Evolutionary conservation across 768 basidiomycete genomes (phyloP).

Genomic region (Kwoniella pini): DNA sequence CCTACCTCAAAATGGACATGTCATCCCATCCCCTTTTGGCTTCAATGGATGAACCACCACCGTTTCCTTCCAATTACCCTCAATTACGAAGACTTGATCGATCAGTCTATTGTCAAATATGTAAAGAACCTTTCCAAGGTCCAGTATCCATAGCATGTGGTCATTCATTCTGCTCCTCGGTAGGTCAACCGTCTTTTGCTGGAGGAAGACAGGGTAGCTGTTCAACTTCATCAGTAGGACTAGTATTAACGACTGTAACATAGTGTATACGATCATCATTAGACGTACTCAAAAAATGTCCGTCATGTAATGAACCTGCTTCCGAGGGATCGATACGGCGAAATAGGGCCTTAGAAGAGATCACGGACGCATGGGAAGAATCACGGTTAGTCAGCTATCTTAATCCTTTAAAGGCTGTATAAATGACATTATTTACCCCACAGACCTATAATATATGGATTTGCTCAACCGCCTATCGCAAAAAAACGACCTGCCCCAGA

Average conservation of each 20-base stretch:
- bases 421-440: background rate
- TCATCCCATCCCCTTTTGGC: slow-evolving; percentile 38
- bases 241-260: too few relatives aligned
- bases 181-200: slow-evolving; percentile 44
- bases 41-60: slow-evolving; percentile 63
- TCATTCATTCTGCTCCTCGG: slow-evolving; percentile 69
- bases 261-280: slow-evolving; percentile 73
- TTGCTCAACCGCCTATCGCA: slow-evolving; percentile 7
- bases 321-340: slow-evolving; percentile 68
- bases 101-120: slow-evolving; percentile 72
- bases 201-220: too few relatives aligned
- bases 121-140: slow-evolving; percentile 69
- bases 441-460: slow-evolving; percentile 25
- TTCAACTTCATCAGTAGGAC: too few relatives aligned
- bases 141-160: slow-evolving; percentile 75
- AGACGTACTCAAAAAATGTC: slow-evolving; percentile 67
- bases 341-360: slow-evolving; percentile 71
- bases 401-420: background rate
- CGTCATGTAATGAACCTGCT: slow-evolving; percentile 65
- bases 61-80: slow-evolving; percentile 63
- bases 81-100: slow-evolving; percentile 67
- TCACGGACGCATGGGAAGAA: slow-evolving; percentile 68
- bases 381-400: slow-evolving; percentile 61
- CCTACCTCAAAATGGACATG: slow-evolving; percentile 18
- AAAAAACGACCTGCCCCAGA: slow-evolving; percentile 10